A percentile compares a stretch with the other conserved stretches of the same genome.
These are phyloP conservation scores for Candida awuae DNA, from an alignment of 805 yeast species.

Conservation along the genomic window DNA sequence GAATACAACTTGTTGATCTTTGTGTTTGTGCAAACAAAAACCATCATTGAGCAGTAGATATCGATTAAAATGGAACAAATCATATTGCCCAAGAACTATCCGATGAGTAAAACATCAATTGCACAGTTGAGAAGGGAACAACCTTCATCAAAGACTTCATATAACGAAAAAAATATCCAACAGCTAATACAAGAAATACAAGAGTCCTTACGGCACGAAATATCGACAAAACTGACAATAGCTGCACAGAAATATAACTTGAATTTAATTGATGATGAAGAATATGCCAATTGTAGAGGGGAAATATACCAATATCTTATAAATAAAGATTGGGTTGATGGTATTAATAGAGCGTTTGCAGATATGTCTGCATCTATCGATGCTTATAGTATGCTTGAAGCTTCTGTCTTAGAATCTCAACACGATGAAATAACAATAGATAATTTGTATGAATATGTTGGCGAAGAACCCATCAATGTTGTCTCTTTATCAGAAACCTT, in stretches of 20 bases:
- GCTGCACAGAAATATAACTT: conserved; percentile 15
- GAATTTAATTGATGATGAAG: conserved; percentile 12
- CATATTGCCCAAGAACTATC: conserved; percentile 20
- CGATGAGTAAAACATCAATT: conserved; percentile 14
- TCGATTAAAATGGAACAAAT: neutral
- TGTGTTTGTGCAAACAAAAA: neutral
- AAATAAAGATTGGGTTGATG: neutral
- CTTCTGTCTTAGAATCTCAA: neutral
- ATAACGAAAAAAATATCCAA: conserved; percentile 3
- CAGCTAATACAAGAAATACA: conserved; percentile 1
- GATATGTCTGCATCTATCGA: neutral
- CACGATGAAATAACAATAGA: conserved; percentile 18
- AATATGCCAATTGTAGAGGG: conserved; percentile 11
- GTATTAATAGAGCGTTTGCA: conserved; percentile 5
- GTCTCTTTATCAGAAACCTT: too few species aligned
- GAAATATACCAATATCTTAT: conserved; percentile 4
- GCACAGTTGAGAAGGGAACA: conserved; percentile 4
- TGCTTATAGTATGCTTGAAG: conserved; percentile 1
- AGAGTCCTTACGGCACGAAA: conserved; percentile 10
- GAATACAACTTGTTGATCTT: too few species aligned
- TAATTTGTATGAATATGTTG: conserved; percentile 20
- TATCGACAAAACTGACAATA: conserved; percentile 13
- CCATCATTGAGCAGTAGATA: neutral
- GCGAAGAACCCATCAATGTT: conserved; percentile 8
- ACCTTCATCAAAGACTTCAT: conserved; percentile 6